Evolutionary conservation across 108 stramenopile species (phyloP).

Genomic region (Cylindrotheca fusiformis): DNA sequence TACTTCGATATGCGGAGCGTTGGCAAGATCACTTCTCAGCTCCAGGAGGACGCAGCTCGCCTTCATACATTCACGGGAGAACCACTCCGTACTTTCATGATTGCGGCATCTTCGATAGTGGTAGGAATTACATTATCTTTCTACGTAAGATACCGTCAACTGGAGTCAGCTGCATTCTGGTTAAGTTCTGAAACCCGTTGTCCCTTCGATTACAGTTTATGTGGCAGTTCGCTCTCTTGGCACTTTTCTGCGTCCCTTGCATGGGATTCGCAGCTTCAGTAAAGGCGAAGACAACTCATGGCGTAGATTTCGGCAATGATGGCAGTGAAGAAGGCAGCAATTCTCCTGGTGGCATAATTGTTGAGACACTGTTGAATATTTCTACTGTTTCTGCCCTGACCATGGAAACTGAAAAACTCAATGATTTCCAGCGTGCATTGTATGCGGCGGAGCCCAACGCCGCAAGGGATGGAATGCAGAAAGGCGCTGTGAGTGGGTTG

Average conservation of each 20-base stretch:
- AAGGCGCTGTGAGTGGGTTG: constrained; percentile 10
- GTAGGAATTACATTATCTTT: constrained; percentile 39
- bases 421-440: constrained; percentile 58
- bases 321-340: neutral
- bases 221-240: constrained; percentile 1
- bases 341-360: constrained; percentile 37
- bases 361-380: constrained; percentile 51
- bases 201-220: constrained; percentile 21
- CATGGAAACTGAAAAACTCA: constrained; percentile 42
- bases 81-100: constrained; percentile 42
- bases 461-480: neutral
- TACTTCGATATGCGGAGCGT: constrained; percentile 37
- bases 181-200: constrained; percentile 17
- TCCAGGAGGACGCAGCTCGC: constrained; percentile 54
- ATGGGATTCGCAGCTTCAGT: neutral
- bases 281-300: neutral
- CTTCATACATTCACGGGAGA: constrained; percentile 52
- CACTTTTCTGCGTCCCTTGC: neutral
- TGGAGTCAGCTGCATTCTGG: neutral
- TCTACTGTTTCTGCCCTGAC: constrained; percentile 48
- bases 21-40: constrained; percentile 51
- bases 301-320: neutral
- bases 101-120: constrained; percentile 37
- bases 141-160: constrained; percentile 50
- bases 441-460: constrained; percentile 27